Conservation (phyloP, 2,329 filamentous ascomycete species). For the Capronia epimyces region DNA sequence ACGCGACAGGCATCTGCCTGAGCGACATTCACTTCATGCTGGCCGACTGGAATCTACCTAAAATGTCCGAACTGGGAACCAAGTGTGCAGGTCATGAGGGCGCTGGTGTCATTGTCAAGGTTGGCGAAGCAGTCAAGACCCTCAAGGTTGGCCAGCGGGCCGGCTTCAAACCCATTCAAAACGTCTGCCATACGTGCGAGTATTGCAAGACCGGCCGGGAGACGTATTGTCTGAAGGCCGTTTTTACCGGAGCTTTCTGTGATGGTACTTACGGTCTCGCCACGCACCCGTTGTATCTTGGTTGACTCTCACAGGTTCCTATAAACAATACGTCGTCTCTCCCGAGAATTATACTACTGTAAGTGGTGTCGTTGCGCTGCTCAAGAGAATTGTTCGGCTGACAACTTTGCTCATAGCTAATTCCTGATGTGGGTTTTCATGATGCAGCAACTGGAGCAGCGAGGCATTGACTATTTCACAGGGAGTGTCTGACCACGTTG, state of each 20-base stretch:
- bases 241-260: conserved; percentile 43
- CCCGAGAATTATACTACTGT: conserved; percentile 50
- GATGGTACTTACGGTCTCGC: conserved; percentile 22
- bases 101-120: conserved; percentile 53
- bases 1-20: conserved; percentile 54
- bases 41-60: conserved; percentile 47
- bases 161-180: conserved; percentile 49
- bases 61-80: conserved; percentile 44
- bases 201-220: conserved; percentile 50
- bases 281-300: neutral
- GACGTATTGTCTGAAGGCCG: conserved; percentile 46
- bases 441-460: too few species aligned
- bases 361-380: conserved; percentile 1
- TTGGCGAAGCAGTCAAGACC: conserved; percentile 50
- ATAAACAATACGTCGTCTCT: conserved; percentile 55
- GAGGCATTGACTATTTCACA: conserved; percentile 28
- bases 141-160: conserved; percentile 52
- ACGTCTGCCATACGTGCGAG: conserved; percentile 49
- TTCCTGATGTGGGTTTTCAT: conserved; percentile 22
- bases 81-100: conserved; percentile 53
- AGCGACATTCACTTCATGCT: conserved; percentile 55
- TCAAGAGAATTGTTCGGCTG: too few species aligned
- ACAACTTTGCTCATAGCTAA: conserved; percentile 13
- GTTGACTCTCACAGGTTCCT: conserved; percentile 41
- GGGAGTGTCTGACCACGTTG: conserved; percentile 50